Conservation (phyloP, 192 early-diverging fungal genomes). For the Irineochytrium annulatum region DNA sequence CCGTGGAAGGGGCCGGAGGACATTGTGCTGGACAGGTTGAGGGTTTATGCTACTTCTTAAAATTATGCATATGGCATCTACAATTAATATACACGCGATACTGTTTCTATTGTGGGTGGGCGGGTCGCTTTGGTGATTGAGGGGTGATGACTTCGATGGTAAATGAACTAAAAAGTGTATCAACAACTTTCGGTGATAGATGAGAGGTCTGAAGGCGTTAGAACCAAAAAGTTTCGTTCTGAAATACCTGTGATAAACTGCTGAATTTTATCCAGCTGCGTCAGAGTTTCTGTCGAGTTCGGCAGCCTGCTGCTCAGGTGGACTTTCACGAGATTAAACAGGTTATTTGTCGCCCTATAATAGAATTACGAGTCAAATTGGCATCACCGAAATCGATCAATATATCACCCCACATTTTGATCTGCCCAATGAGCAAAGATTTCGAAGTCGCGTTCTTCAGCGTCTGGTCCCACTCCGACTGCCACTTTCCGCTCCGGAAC, state of each 20-base stretch:
- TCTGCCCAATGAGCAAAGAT: slow-evolving; percentile 52
- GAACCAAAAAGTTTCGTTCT: no score
- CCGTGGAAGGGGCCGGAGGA: no score
- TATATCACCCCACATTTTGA: slow-evolving; percentile 47
- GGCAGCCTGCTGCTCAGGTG: slow-evolving; percentile 53
- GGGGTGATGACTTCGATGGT: no score
- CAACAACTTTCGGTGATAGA: no score
- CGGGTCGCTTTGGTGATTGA: no score
- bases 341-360: slow-evolving; percentile 53
- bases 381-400: background rate
- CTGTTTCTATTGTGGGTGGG: no score
- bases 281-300: slow-evolving; percentile 38
- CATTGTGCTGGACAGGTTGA: no score
- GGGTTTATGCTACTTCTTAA: no score
- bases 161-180: no score
- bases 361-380: background rate
- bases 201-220: no score
- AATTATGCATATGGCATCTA: no score
- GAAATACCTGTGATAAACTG: slow-evolving; percentile 50
- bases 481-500: slow-evolving; percentile 41
- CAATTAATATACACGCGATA: no score
- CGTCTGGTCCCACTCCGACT: slow-evolving; percentile 49
- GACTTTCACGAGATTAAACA: slow-evolving; percentile 54
- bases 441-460: slow-evolving; percentile 53
- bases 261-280: slow-evolving; percentile 58